These are phyloP conservation scores for Chlamydomonas sp. DNA, from an alignment of 139 green algal genomes.

Conservation along the genomic window DNA sequence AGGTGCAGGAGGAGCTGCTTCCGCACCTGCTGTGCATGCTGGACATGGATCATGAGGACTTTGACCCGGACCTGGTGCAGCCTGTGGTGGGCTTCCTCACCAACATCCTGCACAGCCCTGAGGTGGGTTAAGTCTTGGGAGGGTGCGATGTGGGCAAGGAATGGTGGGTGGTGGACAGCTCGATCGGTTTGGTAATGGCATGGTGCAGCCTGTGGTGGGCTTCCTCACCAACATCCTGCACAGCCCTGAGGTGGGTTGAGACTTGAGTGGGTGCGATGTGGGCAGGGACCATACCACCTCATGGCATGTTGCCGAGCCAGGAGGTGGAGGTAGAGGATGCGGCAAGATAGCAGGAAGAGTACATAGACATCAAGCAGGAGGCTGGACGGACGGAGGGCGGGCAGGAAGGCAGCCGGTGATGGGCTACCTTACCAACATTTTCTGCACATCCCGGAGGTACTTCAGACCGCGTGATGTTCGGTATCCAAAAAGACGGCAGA, in stretches of 20 bases:
- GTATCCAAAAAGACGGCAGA: background rate
- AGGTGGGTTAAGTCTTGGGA: constrained; percentile 1
- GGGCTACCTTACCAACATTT: background rate
- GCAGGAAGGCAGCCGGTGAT: background rate
- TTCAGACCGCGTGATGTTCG: background rate
- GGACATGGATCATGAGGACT: constrained; percentile 2
- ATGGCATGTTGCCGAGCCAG: background rate
- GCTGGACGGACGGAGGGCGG: background rate
- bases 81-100: background rate
- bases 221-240: background rate
- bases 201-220: background rate
- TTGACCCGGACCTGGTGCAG: constrained; percentile 13
- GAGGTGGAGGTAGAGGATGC: background rate
- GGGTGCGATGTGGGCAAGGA: background rate
- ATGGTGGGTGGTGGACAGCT: no score
- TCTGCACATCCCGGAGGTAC: constrained; percentile 14
- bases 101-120: constrained; percentile 3
- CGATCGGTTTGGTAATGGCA: constrained; percentile 8
- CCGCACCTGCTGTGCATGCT: constrained; percentile 5
- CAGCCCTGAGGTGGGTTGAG: constrained; percentile 15
- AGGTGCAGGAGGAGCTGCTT: background rate
- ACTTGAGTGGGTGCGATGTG: background rate
- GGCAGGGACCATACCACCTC: background rate
- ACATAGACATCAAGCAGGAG: background rate
- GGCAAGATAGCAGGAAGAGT: background rate